Conservation (phyloP, 768 basidiomycete species). For the Suillus subluteus region DNA sequence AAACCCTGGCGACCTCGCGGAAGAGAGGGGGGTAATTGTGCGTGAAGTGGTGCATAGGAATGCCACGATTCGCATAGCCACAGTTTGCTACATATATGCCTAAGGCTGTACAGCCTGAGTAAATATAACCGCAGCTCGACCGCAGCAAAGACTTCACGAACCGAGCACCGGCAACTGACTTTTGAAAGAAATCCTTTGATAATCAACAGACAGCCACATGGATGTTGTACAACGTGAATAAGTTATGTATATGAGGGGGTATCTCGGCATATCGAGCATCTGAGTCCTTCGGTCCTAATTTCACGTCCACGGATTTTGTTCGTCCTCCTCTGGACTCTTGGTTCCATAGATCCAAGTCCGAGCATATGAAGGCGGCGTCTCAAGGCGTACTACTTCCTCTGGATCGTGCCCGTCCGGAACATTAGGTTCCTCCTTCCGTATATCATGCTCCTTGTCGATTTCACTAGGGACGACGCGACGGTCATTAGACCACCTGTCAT, state of each 20-base stretch:
- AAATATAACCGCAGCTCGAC: background rate
- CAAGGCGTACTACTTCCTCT: slow-evolving; percentile 16
- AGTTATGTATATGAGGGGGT: slow-evolving; percentile 5
- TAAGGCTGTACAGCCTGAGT: background rate
- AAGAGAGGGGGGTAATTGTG: background rate
- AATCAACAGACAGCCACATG: background rate
- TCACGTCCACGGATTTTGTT: slow-evolving; percentile 32
- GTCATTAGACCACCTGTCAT: background rate
- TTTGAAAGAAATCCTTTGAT: background rate
- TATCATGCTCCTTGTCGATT: slow-evolving; percentile 7
- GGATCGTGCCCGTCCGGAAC: slow-evolving; percentile 4
- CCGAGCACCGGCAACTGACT: background rate
- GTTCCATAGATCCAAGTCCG: slow-evolving; percentile 14
- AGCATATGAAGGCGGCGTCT: slow-evolving; percentile 26
- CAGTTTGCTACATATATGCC: background rate
- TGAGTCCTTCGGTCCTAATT: background rate
- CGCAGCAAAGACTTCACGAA: background rate
- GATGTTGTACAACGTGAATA: slow-evolving; percentile 6
- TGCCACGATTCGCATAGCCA: slow-evolving; percentile 4
- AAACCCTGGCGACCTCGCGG: background rate
- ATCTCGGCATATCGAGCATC: background rate
- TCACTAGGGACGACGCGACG: slow-evolving; percentile 12
- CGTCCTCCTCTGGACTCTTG: slow-evolving; percentile 22
- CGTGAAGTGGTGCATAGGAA: background rate
- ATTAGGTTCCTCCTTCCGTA: background rate